Conservation (phyloP, 2,329 filamentous ascomycete species). For the Aspergillus tanneri region DNA sequence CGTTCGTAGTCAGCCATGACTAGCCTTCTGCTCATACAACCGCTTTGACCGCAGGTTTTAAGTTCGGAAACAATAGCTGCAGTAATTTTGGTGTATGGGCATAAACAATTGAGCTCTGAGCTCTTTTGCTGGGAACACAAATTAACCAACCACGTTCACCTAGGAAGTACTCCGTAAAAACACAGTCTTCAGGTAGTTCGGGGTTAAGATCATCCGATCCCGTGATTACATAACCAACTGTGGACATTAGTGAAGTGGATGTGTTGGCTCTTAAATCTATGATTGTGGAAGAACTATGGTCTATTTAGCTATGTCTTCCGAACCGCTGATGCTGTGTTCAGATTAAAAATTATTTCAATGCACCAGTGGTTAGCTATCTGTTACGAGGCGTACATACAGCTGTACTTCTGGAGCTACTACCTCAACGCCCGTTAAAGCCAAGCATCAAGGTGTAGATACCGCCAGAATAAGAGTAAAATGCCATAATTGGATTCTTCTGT, state of each 20-base stretch:
- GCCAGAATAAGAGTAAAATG: no score
- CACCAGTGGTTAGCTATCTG: no score
- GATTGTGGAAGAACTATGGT: no score
- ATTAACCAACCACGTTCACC: slow-evolving; percentile 11
- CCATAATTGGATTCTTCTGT: no score
- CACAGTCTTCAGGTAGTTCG: slow-evolving; percentile 16
- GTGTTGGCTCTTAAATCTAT: slow-evolving; percentile 8
- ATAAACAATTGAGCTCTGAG: slow-evolving; percentile 8
- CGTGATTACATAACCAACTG: slow-evolving; percentile 19
- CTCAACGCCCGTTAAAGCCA: no score
- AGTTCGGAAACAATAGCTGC: background rate
- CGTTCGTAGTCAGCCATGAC: slow-evolving; percentile 58
- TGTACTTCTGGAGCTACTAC: no score
- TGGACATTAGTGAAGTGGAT: background rate
- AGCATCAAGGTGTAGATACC: no score
- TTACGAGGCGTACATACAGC: no score
- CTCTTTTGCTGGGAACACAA: slow-evolving; percentile 5
- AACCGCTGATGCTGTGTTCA: no score
- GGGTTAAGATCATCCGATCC: slow-evolving; percentile 21
- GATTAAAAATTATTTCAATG: no score
- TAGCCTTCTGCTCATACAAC: background rate
- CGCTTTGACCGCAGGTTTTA: background rate
- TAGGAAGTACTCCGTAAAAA: slow-evolving; percentile 22
- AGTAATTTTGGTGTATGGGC: background rate
- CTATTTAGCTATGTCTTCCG: no score